Evolutionary conservation across 176 grass and related monocot genomes (phyloP), one percentile per base, ranked within the genome.

Genomic region (Juncus effusus): DNA sequence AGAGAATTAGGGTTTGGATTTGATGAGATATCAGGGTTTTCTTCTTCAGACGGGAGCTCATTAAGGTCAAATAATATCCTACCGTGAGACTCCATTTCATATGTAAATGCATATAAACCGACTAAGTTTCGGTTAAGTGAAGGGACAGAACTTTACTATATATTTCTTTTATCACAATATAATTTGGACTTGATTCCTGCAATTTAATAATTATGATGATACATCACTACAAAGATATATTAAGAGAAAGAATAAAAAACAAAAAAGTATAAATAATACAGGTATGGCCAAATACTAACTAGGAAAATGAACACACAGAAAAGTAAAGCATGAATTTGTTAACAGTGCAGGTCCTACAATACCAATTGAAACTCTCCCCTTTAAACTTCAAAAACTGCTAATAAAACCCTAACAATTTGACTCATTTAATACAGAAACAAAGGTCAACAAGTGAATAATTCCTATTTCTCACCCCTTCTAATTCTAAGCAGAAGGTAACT

Each of bases 11-110:
- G 39, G 38, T 16, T 56, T 72, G 54, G 40, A 15, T 15, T 56
- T 47, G 54, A 38, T 4, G 63, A 65, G 73, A 65, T 70, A 64
- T 91, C 78, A 66, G 80, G 77, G 65, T 67, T 79, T 54, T 86
- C 83, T 64, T 76, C 85, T 83, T 90, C 95, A 59, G 76, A 64
- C 56, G 95, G 95, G 73, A 94, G 89, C 79, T 99, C 78, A 54
- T 99, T 99, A 73, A 99, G 95, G 67, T 99, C 95, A 80, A 99
- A 99, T 70, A 99, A 67, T 72, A 92, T 90, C 75, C 38, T 99
- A 87, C 80, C 89, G 74, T 80, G 89, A 82, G 80, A 86, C 11
- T 73, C 95, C 95, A 99, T 99, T 81, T 81, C 95, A 90, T 90
- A 75, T 87, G 81, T 99, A 90, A 80, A 94, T 84, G 86, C 89